phyloP scores from a whole-genome alignment of 2,329 filamentous ascomycete genomes.

The Xylariaceae sp. region DNA sequence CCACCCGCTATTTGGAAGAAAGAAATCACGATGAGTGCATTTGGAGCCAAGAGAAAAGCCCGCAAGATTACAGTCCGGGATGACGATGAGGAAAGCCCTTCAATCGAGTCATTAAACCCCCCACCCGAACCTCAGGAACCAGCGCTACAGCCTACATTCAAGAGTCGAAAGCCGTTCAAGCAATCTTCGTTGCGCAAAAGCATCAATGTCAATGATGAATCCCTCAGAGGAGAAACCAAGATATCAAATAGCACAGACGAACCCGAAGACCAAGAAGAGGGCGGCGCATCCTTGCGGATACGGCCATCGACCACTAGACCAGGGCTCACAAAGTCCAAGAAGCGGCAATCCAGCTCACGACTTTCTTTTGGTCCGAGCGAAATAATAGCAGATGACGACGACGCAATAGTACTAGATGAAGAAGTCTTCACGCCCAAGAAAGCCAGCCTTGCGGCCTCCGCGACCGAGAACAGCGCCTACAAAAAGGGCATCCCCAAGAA shows the following conservation, averaged over 20 bases:
- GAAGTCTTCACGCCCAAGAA: conserved; percentile 69
- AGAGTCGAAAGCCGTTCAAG: conserved; percentile 56
- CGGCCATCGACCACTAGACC: conserved; percentile 56
- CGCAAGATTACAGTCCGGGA: conserved; percentile 77
- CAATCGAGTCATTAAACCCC: conserved; percentile 35
- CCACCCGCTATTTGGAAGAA: conserved; percentile 20
- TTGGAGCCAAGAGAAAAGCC: conserved; percentile 69
- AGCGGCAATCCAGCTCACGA: conserved; percentile 67
- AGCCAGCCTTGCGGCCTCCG: conserved; percentile 66
- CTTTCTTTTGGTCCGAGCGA: conserved; percentile 76
- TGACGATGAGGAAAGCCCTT: conserved; percentile 58
- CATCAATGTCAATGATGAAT: conserved; percentile 55
- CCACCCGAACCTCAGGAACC: conserved; percentile 43
- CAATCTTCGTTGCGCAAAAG: conserved; percentile 65
- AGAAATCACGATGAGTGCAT: conserved; percentile 56
- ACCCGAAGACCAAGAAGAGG: conserved; percentile 51
- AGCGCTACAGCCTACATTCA: conserved; percentile 50
- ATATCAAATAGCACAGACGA: conserved; percentile 31
- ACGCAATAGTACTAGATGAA: conserved; percentile 43
- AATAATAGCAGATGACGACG: conserved; percentile 58
- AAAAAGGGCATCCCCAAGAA: conserved; percentile 58
- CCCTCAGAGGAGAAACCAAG: conserved; percentile 30
- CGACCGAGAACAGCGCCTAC: conserved; percentile 70
- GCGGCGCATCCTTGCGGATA: conserved; percentile 56
- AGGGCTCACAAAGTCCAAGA: conserved; percentile 67